Evolutionary conservation across 768 basidiomycete species (phyloP).

Genomic region (Tephrocybe sp.): DNA sequence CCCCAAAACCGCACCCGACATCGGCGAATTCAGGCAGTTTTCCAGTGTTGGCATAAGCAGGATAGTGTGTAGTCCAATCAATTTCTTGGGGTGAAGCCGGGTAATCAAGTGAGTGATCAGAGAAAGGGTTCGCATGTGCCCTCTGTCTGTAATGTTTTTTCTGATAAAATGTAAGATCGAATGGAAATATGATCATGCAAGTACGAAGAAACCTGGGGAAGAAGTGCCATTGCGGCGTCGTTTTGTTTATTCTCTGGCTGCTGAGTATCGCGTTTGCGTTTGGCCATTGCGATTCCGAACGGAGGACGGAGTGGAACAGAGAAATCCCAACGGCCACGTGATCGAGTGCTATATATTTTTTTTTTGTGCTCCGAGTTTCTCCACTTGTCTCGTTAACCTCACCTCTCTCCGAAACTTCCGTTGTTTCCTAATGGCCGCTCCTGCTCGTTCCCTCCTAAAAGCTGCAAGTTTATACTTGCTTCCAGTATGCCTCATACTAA

Average conservation of each 20-base stretch:
- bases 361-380: constrained; percentile 12
- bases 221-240: constrained; percentile 20
- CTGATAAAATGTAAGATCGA: constrained; percentile 31
- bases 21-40: constrained; percentile 93
- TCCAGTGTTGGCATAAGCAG: constrained; percentile 55
- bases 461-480: constrained; percentile 30
- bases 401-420: constrained; percentile 4
- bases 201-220: constrained; percentile 48
- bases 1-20: constrained; percentile 97
- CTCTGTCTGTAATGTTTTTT: constrained; percentile 86
- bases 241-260: constrained; percentile 15
- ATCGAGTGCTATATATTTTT: constrained; percentile 20
- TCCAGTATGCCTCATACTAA: neutral
- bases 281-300: constrained; percentile 24
- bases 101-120: constrained; percentile 86
- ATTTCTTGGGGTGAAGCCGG: constrained; percentile 73
- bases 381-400: constrained; percentile 20
- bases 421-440: constrained; percentile 40
- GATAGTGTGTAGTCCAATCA: constrained; percentile 86
- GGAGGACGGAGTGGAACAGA: constrained; percentile 11
- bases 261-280: constrained; percentile 30
- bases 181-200: neutral
- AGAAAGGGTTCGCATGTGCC: constrained; percentile 85
- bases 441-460: constrained; percentile 35
- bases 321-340: constrained; percentile 24